Conservation (phyloP, 345 rosid genomes). For the Theobroma cacao region DNA sequence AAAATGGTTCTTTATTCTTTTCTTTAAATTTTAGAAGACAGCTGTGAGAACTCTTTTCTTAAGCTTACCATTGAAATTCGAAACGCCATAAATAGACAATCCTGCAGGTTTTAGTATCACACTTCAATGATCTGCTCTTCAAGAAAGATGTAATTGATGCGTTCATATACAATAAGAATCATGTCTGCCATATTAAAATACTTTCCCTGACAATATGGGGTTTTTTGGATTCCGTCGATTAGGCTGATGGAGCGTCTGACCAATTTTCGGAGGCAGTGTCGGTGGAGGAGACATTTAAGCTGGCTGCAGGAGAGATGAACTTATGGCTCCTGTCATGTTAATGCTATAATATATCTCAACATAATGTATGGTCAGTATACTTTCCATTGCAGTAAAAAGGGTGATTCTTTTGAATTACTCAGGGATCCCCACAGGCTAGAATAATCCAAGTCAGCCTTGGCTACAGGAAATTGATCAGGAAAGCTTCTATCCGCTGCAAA, state of each 20-base stretch:
- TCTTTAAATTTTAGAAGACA: background rate
- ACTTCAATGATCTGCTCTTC: background rate
- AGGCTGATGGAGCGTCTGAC: constrained; percentile 28
- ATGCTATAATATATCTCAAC: constrained; percentile 5
- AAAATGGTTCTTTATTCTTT: background rate
- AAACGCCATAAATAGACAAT: background rate
- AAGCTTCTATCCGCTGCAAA: background rate
- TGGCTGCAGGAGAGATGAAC: constrained; percentile 53
- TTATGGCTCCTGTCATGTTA: constrained; percentile 40
- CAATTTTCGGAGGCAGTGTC: constrained; percentile 35
- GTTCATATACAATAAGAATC: background rate
- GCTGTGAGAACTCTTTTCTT: too few species aligned
- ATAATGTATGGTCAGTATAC: background rate
- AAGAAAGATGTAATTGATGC: background rate
- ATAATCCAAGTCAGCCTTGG: background rate
- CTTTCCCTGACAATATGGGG: background rate
- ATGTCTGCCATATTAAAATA: background rate
- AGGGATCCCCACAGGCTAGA: background rate
- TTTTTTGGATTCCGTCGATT: background rate
- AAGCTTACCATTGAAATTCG: background rate
- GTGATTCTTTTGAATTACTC: background rate
- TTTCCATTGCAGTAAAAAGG: background rate
- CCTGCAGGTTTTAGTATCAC: background rate
- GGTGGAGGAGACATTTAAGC: constrained; percentile 45
- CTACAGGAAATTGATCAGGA: background rate